phyloP scores from a whole-genome alignment of 148 eudicot genomes.

The Tetragonia tetragonoides region DNA sequence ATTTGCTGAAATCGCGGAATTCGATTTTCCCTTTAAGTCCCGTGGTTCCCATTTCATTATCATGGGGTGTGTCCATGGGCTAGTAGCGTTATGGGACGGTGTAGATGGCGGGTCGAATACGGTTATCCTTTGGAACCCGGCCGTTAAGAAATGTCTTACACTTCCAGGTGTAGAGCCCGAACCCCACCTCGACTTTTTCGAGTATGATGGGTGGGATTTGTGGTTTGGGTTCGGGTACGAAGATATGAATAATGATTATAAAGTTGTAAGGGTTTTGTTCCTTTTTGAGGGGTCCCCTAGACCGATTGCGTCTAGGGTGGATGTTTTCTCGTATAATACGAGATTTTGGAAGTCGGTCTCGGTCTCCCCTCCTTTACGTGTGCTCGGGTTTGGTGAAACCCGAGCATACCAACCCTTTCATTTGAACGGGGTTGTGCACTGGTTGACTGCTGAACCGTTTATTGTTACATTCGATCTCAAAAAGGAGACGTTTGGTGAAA shows the following conservation, averaged over 20 bases:
- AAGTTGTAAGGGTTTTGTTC: neutral
- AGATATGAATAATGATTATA: neutral
- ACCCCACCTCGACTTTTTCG: neutral
- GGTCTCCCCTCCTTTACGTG: neutral
- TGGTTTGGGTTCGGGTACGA: conserved; percentile 11
- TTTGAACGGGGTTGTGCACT: neutral
- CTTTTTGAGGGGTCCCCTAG: neutral
- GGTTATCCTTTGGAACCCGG: neutral
- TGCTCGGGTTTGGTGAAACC: neutral
- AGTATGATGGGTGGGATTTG: neutral
- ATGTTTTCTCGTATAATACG: neutral
- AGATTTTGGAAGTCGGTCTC: neutral
- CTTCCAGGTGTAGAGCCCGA: neutral
- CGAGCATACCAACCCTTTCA: neutral
- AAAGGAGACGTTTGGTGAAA: neutral
- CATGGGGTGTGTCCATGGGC: neutral
- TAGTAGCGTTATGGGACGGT: neutral
- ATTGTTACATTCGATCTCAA: neutral
- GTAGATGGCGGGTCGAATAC: neutral
- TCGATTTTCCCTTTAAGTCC: neutral
- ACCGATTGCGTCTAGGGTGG: neutral
- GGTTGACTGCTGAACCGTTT: neutral
- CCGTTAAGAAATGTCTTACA: neutral
- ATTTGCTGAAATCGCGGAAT: neutral
- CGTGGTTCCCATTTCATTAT: neutral